Conservation (phyloP, 192 early-diverging fungal species). For the Rhizophagus prolifer region DNA sequence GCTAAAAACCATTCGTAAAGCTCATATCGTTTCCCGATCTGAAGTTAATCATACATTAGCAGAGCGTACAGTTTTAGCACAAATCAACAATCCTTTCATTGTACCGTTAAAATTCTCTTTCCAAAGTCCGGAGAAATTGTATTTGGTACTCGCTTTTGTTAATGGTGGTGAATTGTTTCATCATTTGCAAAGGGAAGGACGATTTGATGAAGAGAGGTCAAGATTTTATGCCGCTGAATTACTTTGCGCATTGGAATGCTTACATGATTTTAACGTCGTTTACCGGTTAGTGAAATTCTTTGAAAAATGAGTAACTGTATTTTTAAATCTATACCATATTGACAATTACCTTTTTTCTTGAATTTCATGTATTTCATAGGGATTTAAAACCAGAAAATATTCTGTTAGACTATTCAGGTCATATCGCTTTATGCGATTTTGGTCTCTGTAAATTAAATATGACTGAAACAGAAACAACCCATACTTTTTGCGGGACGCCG, state of each 20-base stretch:
- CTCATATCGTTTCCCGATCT: conserved; percentile 87
- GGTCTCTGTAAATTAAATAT: conserved; percentile 89
- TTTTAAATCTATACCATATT: background rate
- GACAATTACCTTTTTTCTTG: background rate
- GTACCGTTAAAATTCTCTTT: conserved; percentile 93
- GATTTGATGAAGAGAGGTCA: conserved; percentile 84
- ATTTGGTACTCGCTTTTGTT: conserved; percentile 92
- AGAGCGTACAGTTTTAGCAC: conserved; percentile 86
- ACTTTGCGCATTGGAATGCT: conserved; percentile 84
- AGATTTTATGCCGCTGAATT: conserved; percentile 95
- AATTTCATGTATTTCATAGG: background rate
- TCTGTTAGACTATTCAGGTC: conserved; percentile 62
- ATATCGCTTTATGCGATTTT: conserved; percentile 70
- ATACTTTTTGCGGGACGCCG: conserved; percentile 98
- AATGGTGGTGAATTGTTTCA: conserved; percentile 98
- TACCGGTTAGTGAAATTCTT: conserved; percentile 49
- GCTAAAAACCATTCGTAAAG: conserved; percentile 94
- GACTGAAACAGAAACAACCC: conserved; percentile 88
- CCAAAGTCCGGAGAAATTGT: conserved; percentile 92
- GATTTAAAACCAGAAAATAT: conserved; percentile 68
- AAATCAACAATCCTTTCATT: conserved; percentile 91
- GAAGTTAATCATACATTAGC: conserved; percentile 94
- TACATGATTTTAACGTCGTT: conserved; percentile 90
- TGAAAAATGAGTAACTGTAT: background rate
- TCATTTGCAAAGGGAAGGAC: conserved; percentile 85